A percentile compares a stretch with the other conserved stretches of the same genome.
Evolutionary conservation across 306 rosid species (phyloP).

Genomic region (Medicago ruthenica): DNA sequence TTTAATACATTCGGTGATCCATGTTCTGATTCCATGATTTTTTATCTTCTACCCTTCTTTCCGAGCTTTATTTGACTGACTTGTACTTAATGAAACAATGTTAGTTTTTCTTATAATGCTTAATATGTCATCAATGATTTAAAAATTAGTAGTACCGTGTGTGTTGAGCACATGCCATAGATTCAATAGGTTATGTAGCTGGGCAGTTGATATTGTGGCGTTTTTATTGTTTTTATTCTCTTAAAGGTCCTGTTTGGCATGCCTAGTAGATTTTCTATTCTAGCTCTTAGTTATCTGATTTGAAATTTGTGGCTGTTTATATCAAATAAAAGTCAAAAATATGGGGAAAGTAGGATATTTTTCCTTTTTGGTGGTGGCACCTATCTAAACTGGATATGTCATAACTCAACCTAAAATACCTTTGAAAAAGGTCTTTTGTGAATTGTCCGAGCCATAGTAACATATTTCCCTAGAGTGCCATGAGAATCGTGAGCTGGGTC

Average conservation of each 20-base stretch:
- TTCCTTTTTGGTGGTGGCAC: background rate
- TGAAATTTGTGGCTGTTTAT: background rate
- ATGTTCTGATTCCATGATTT: background rate
- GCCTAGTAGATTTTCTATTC: background rate
- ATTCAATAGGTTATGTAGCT: slow-evolving; percentile 21
- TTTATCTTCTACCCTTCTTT: background rate
- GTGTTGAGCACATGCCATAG: background rate
- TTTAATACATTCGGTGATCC: background rate
- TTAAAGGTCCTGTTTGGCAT: slow-evolving; percentile 10
- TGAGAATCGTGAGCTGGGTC: background rate
- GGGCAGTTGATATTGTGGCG: slow-evolving; percentile 1
- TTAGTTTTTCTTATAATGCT: background rate
- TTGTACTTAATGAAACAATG: slow-evolving; percentile 19
- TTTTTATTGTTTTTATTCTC: slow-evolving; percentile 4
- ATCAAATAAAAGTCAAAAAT: background rate
- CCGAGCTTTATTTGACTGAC: background rate
- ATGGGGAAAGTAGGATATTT: background rate
- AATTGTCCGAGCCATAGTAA: background rate
- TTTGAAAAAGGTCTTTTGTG: background rate
- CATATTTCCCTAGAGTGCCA: background rate
- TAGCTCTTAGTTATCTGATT: background rate
- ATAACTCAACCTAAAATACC: background rate
- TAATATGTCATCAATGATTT: background rate
- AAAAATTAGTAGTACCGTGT: background rate
- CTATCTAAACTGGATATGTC: background rate